Base-by-base conservation (phyloP, 2,329 filamentous ascomycete species). In the Epichloe coenophiala region DNA sequence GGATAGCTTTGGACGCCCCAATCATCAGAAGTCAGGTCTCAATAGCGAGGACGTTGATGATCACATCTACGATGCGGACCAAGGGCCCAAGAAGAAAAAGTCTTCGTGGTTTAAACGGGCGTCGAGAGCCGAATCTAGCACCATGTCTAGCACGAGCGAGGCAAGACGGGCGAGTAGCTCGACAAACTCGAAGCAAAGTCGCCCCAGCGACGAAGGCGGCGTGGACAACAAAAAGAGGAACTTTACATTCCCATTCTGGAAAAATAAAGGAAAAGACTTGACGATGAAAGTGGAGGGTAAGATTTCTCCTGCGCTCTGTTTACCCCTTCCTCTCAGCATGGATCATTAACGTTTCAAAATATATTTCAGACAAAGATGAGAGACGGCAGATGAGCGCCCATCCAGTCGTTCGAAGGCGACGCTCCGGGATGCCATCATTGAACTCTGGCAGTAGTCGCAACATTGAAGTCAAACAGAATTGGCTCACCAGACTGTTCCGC, bases 401-500 rank as follows among this genome's bases (percentile, higher is more conserved):
- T 19, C 15, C 54, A 54, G 39, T 43, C 13, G 31, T 27, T 41
- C 17, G 35, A 33, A 54, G 50, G 27, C 58, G 56, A 42, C 56
- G 59, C 31, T 54, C 58, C 47, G 61, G 57, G 40, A 62, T 67
- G 54, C 60, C 63, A 19, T 66, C 66, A 31, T 66, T 65, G 35
- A 63, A 65, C 33, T 65, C 63, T 53, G 65, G 65, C 17, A 58
- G 60, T 33, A 69, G 68, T 54, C 75, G 75, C 51, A 75, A 75
- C 66, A 85, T 78, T 60, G 81, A 81, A 54, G 76, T 80, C 33
- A 83, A 81, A 62, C 83, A 88, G 61, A 95, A 85, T 58, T 96
- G 91, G 90, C 78, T 97, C 49, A 84, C 88, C 33, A 85, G 88
- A 15, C 80, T 97, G 43, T 88, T 97, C 70, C 81, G 88, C 50